phyloP scores from a whole-genome alignment of 1,284 basidiomycete species.

The Sutorius eximius region DNA sequence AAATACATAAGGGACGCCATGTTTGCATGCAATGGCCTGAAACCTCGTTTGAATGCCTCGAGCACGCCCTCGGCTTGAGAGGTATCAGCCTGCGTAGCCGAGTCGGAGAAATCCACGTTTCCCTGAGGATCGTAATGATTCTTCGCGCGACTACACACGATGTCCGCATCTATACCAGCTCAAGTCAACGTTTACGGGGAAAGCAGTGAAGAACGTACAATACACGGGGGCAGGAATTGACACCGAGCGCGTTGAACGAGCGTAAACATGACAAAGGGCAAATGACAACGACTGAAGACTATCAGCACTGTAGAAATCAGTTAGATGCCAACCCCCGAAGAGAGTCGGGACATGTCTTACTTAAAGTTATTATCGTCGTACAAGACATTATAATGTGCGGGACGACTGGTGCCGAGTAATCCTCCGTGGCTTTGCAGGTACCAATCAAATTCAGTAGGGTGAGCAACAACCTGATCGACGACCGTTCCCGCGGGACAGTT shows the following conservation, averaged over 20 bases:
- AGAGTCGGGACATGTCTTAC: constrained; percentile 27
- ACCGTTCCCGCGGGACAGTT: constrained; percentile 78
- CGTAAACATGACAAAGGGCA: constrained; percentile 79
- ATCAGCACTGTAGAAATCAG: constrained; percentile 49
- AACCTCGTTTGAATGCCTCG: constrained; percentile 52
- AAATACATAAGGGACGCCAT: constrained; percentile 66
- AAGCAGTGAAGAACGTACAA: constrained; percentile 48
- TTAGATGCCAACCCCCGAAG: neutral
- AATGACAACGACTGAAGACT: constrained; percentile 70
- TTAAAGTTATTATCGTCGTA: constrained; percentile 59
- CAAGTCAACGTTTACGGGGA: neutral
- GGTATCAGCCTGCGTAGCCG: constrained; percentile 44
- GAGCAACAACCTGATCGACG: constrained; percentile 66
- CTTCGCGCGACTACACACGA: constrained; percentile 78
- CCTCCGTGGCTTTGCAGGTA: constrained; percentile 78
- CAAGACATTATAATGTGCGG: constrained; percentile 69
- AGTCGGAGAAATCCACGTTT: constrained; percentile 53
- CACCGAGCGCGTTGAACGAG: constrained; percentile 78
- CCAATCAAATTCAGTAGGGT: constrained; percentile 79
- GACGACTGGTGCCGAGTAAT: constrained; percentile 61
- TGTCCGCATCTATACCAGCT: constrained; percentile 64
- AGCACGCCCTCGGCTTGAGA: constrained; percentile 45
- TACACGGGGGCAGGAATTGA: constrained; percentile 84
- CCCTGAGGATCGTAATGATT: constrained; percentile 74
- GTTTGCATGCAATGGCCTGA: constrained; percentile 54